phyloP scores from a whole-genome alignment of 1,284 basidiomycete genomes.

The Puccinia hordei region DNA sequence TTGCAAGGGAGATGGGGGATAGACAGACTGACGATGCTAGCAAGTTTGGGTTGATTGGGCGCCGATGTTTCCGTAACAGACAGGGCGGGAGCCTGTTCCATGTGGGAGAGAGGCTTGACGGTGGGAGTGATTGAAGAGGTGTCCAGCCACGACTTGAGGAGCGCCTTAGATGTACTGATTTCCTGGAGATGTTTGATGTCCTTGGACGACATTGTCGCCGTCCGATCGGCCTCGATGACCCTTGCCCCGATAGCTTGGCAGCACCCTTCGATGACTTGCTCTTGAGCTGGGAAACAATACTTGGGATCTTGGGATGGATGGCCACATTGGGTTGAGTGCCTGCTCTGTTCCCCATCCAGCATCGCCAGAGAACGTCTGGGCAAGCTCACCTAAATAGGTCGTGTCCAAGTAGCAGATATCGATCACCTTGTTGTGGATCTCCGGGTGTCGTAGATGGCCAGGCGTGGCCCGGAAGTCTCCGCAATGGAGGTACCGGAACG shows the following conservation, averaged over 20 bases:
- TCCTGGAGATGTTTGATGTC: not conserved
- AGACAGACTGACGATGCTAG: not conserved
- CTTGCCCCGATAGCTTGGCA: not conserved
- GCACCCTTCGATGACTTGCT: constrained; percentile 35
- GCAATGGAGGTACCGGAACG: constrained; percentile 45
- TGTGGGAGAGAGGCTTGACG: not conserved
- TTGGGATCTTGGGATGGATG: constrained; percentile 42
- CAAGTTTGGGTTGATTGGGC: not conserved
- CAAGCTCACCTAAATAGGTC: constrained; percentile 41
- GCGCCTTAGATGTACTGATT: not conserved
- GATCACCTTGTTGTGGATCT: constrained; percentile 25
- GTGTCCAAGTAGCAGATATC: constrained; percentile 47
- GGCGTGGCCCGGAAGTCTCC: constrained; percentile 48
- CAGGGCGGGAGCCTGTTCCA: not conserved
- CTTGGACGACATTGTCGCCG: not conserved
- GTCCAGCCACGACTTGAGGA: constrained; percentile 1
- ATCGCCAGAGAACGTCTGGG: too few species aligned
- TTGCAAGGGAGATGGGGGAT: not conserved
- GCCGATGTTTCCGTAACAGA: not conserved
- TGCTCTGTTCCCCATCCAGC: too few species aligned
- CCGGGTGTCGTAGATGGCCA: constrained; percentile 19
- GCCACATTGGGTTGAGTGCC: not conserved
- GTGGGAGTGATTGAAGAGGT: not conserved
- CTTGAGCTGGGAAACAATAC: constrained; percentile 50
- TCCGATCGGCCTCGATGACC: constrained; percentile 6